phyloP scores from a whole-genome alignment of 306 rosid genomes.

The Dalbergia oliveri region DNA sequence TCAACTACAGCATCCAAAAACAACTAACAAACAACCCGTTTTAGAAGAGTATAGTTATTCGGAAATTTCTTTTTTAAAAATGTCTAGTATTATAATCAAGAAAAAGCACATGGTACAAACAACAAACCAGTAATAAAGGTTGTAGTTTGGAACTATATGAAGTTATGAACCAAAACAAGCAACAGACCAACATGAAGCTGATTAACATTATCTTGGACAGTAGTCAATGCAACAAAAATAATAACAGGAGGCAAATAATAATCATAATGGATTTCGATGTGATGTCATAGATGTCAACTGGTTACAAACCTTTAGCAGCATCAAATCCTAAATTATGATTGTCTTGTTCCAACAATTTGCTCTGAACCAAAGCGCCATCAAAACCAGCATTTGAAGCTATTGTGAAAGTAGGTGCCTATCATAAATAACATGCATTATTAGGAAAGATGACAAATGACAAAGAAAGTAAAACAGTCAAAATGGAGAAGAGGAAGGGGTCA shows the following conservation, averaged over 20 bases:
- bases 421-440: slow-evolving; percentile 43
- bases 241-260: not conserved
- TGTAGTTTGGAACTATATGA: not conserved
- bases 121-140: not conserved
- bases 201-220: no score
- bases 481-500: not conserved
- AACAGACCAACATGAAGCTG: no score
- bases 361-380: slow-evolving; percentile 79
- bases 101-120: no score
- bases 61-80: no score
- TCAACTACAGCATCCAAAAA: slow-evolving; percentile 18
- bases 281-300: slow-evolving; percentile 1
- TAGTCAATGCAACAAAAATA: not conserved
- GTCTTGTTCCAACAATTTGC: slow-evolving; percentile 90
- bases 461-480: slow-evolving; percentile 37
- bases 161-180: no score
- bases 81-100: no score
- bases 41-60: no score
- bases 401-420: slow-evolving; percentile 76
- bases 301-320: slow-evolving; percentile 79
- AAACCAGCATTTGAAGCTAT: slow-evolving; percentile 88
- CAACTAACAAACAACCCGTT: not conserved
- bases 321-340: slow-evolving; percentile 72
- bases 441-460: slow-evolving; percentile 17
- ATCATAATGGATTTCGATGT: slow-evolving; percentile 11